A percentile compares a stretch with the other conserved stretches of the same genome.
These are phyloP conservation scores for Eucalyptus regnans DNA, from an alignment of 345 rosid species.

Conservation along the genomic window DNA sequence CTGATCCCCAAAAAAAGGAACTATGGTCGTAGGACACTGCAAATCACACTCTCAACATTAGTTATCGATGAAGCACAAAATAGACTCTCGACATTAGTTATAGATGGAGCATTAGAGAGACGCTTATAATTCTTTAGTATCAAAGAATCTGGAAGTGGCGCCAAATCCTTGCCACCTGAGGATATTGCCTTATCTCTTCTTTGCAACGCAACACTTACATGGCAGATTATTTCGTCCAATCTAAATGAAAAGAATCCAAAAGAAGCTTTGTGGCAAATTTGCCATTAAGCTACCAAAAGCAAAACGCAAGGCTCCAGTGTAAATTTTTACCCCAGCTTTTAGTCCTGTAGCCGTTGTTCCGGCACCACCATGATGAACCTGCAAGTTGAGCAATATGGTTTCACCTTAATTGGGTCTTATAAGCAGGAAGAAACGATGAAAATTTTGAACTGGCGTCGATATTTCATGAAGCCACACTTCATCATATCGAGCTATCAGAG, in stretches of 20 bases:
- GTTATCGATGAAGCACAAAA: background rate
- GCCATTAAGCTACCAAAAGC: background rate
- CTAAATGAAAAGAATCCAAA: background rate
- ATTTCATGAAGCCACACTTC: background rate
- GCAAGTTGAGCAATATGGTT: background rate
- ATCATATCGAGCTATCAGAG: background rate
- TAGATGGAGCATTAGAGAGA: background rate
- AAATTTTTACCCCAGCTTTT: conserved; percentile 70
- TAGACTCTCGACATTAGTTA: background rate
- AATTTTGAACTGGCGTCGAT: background rate
- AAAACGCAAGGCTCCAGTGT: background rate
- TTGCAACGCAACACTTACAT: background rate
- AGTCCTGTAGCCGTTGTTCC: conserved; percentile 98
- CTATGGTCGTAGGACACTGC: conserved; percentile 94
- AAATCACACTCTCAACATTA: background rate
- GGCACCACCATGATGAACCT: conserved; percentile 99
- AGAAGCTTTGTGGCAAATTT: background rate
- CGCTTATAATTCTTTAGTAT: background rate
- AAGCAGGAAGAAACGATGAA: background rate
- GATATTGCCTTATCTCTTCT: background rate
- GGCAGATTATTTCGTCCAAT: background rate
- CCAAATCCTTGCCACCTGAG: background rate
- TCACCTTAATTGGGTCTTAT: background rate
- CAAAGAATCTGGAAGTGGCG: background rate
- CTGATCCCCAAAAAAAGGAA: conserved; percentile 98